These are phyloP conservation scores for Lactifluus echinatus DNA, from an alignment of 768 basidiomycete species.

Conservation along the genomic window DNA sequence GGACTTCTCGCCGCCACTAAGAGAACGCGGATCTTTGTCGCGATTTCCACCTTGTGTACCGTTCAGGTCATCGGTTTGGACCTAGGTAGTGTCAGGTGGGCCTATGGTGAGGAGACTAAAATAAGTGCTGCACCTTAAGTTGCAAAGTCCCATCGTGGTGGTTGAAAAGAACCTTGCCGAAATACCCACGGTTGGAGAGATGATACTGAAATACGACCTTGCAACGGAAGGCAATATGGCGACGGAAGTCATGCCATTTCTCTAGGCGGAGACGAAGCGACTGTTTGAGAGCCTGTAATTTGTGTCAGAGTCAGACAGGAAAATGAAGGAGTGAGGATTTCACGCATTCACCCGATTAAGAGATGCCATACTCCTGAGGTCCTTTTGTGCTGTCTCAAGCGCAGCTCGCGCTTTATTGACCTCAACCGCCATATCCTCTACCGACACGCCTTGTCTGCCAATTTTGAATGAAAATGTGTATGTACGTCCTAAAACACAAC, in stretches of 20 bases:
- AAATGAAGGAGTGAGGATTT: not conserved
- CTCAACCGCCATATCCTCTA: slow-evolving; percentile 69
- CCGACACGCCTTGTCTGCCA: slow-evolving; percentile 60
- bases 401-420: slow-evolving; percentile 55
- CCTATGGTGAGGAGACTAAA: not conserved
- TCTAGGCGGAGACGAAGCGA: slow-evolving; percentile 57
- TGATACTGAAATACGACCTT: slow-evolving; percentile 75
- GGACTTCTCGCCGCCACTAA: slow-evolving; percentile 93
- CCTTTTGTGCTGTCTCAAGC: slow-evolving; percentile 50
- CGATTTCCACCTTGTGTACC: slow-evolving; percentile 45
- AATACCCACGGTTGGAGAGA: slow-evolving; percentile 80
- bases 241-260: slow-evolving; percentile 83
- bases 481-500: slow-evolving; percentile 18
- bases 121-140: slow-evolving; percentile 41
- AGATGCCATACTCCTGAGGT: slow-evolving; percentile 51
- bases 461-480: not conserved
- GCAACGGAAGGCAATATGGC: slow-evolving; percentile 82
- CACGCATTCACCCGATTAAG: slow-evolving; percentile 53
- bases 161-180: slow-evolving; percentile 82
- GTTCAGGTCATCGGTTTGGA: slow-evolving; percentile 76
- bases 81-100: slow-evolving; percentile 31
- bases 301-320: not conserved
- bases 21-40: slow-evolving; percentile 78
- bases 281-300: slow-evolving; percentile 49
- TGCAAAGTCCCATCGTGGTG: slow-evolving; percentile 56